A percentile compares a stretch with the other conserved stretches of the same genome.
These are phyloP conservation scores for Ettlia oleoabundans DNA, from an alignment of 139 green algal species.

Conservation along the genomic window DNA sequence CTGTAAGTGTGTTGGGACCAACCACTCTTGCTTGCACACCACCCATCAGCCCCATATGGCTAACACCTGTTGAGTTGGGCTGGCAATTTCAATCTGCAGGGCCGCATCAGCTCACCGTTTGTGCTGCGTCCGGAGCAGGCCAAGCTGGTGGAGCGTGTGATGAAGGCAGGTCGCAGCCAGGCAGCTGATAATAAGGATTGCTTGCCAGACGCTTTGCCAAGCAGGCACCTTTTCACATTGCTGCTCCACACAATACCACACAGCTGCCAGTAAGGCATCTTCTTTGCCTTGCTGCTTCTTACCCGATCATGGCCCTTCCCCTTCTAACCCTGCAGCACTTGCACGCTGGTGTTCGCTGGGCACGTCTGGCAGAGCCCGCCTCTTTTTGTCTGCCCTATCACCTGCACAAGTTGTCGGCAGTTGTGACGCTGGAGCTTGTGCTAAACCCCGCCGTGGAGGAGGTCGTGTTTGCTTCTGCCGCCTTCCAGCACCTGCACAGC, in stretches of 20 bases:
- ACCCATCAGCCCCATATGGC: too few species aligned
- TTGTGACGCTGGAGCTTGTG: constrained; percentile 32
- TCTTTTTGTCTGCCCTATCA: constrained; percentile 30
- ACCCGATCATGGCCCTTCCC: background rate
- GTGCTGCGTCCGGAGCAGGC: constrained; percentile 20
- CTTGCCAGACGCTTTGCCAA: too few species aligned
- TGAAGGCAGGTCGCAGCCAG: background rate
- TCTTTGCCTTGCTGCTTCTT: background rate
- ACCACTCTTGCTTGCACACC: too few species aligned
- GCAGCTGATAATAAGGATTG: too few species aligned
- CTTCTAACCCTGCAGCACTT: background rate
- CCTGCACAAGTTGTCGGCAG: constrained; percentile 8
- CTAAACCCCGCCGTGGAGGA: constrained; percentile 24
- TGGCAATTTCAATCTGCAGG: too few species aligned
- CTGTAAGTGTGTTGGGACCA: too few species aligned
- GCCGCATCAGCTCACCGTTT: constrained; percentile 13
- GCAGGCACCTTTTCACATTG: too few species aligned
- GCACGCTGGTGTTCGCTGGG: constrained; percentile 24
- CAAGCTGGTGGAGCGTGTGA: constrained; percentile 20
- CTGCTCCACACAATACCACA: too few species aligned
- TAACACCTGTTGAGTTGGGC: too few species aligned
- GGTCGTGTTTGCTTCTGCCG: constrained; percentile 23
- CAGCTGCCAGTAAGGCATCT: too few species aligned
- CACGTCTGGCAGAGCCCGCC: constrained; percentile 21
- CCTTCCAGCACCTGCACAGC: constrained; percentile 15